Evolutionary conservation across 2,329 filamentous ascomycete species (phyloP).

Genomic region (Metarhizium sp.): DNA sequence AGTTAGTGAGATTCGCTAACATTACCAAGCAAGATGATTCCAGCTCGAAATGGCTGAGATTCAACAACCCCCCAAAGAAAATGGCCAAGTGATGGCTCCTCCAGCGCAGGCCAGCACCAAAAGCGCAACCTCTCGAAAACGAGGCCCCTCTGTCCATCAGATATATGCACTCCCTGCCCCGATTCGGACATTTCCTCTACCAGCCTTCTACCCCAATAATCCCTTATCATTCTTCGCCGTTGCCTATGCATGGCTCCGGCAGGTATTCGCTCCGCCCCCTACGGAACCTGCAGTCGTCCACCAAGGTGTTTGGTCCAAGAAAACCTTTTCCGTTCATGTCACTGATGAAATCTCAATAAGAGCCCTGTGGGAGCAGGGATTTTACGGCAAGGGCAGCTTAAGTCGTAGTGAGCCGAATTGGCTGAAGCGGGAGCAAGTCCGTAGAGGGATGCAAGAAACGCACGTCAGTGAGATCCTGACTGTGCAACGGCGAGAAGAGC

Average conservation of each 20-base stretch:
- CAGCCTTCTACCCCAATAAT: conserved; percentile 83
- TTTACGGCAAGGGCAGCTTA: conserved; percentile 89
- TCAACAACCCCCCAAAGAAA: conserved; percentile 14
- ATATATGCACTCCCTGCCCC: conserved; percentile 78
- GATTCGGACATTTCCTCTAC: conserved; percentile 72
- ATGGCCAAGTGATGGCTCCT: conserved; percentile 8
- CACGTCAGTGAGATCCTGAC: conserved; percentile 80
- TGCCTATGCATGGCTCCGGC: conserved; percentile 65
- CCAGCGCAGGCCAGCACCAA: conserved; percentile 8
- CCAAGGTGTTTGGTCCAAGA: conserved; percentile 68
- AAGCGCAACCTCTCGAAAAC: conserved; percentile 16
- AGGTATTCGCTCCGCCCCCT: conserved; percentile 57
- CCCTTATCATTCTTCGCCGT: conserved; percentile 81
- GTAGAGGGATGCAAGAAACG: conserved; percentile 51
- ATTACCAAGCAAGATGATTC: conserved; percentile 37
- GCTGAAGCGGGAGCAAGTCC: conserved; percentile 72
- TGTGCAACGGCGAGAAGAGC: conserved; percentile 64
- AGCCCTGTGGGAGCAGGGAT: conserved; percentile 90
- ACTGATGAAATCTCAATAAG: conserved; percentile 66
- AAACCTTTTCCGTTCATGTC: conserved; percentile 76
- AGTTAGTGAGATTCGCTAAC: neutral
- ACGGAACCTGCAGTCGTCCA: conserved; percentile 57
- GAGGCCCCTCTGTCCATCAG: conserved; percentile 46
- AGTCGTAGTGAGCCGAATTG: conserved; percentile 94
- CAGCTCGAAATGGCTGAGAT: conserved; percentile 33